phyloP scores from a whole-genome alignment of 106 monocot genomes.

The Iris macrosiphon region DNA sequence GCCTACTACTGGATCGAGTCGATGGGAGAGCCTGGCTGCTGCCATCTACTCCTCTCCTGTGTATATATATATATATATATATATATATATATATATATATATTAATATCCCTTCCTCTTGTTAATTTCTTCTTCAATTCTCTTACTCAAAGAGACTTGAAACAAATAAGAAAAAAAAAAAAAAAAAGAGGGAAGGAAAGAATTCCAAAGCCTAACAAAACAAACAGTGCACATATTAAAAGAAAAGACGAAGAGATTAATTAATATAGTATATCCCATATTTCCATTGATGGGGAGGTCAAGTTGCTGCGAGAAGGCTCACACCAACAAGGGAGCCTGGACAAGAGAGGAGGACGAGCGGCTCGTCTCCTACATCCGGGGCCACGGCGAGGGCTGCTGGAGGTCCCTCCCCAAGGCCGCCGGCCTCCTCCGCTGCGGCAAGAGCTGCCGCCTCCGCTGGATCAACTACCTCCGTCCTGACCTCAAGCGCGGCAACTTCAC shows the following conservation, averaged over 20 bases:
- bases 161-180: background rate
- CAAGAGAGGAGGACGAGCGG: conserved; percentile 73
- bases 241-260: background rate
- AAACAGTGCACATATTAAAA: background rate
- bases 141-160: background rate
- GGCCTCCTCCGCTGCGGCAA: conserved; percentile 72
- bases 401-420: conserved; percentile 76
- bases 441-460: conserved; percentile 85
- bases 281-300: conserved; percentile 84
- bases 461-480: conserved; percentile 81
- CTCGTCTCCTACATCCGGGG: conserved; percentile 56
- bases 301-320: conserved; percentile 88
- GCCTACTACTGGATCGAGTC: conserved; percentile 26
- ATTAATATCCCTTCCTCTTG: conserved; percentile 15
- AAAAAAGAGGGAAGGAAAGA: too few relatives aligned
- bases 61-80: too few relatives aligned
- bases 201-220: too few relatives aligned
- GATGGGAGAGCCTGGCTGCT: conserved; percentile 8
- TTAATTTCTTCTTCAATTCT: conserved; percentile 9
- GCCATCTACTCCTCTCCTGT: too few relatives aligned
- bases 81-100: too few relatives aligned
- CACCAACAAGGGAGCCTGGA: conserved; percentile 88
- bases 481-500: conserved; percentile 85
- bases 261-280: too few relatives aligned
- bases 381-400: conserved; percentile 85